Evolutionary conservation across 2,329 filamentous ascomycete genomes (phyloP), one percentile per base, ranked within the genome.

Genomic region (Neofusicoccum laricinum): DNA sequence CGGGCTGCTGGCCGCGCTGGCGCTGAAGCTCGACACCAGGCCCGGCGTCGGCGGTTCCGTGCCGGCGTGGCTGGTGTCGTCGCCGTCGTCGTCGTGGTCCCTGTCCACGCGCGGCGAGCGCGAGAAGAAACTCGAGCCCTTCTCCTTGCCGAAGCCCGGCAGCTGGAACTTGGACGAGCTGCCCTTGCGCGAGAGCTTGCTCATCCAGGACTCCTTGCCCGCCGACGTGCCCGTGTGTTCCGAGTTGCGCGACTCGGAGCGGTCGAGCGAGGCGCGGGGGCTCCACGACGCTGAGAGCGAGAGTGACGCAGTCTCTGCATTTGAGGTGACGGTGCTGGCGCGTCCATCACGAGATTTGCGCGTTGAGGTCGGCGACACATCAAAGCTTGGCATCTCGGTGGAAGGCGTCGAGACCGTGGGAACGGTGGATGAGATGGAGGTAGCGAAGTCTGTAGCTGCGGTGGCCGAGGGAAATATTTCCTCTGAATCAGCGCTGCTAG

Each of bases 121-220:
- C 1, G 71, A 72, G 46, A 76, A 76, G 0, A 77, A 69, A 21
- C 67, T 69, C 66, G 61, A 19, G n/a, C 61, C 17, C 45, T 63
- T 45, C n/a, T 67, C 64, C 40, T 53, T 51, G 41, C 65, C 40
- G 63, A 78, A 76, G 1, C 70, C 61, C 2, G 69, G 71, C 4
- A 79, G 73, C 1, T 68, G 68, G 69, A 82, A 82, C 61, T 82
- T 81, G 61, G 75, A 77, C 0, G 78, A 77, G 65, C 75, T 79
- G 40, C 75, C 76, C 69, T 84, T 84, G 61, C 81, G 78, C 4
- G 77, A 77, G 43, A 84, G 75, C 66, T 82, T 82, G 65, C 79
- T 76, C 79, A 83, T 82, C 68, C 83, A 80, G 1, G 75, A 76
- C 57, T 82, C 80, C 62, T 79, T 81, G 65, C 78, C 76, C 2